phyloP scores from a whole-genome alignment of 495 filamentous ascomycete genomes.

The Trichoderma erinaceum region DNA sequence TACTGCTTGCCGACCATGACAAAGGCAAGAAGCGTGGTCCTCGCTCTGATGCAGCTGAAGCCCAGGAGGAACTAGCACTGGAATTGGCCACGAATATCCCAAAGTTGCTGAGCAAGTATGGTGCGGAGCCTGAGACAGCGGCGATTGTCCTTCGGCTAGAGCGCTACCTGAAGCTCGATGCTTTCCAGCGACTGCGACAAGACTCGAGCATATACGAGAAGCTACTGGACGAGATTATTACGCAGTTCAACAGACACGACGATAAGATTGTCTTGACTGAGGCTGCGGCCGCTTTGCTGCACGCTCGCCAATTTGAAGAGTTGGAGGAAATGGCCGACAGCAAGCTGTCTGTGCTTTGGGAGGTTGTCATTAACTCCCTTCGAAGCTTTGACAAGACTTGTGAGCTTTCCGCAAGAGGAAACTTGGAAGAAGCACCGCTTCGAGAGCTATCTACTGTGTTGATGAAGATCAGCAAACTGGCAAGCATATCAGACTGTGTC shows the following conservation, averaged over 20 bases:
- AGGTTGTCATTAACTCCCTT: slow-evolving; percentile 67
- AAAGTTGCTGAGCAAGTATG: slow-evolving; percentile 82
- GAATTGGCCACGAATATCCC: slow-evolving; percentile 74
- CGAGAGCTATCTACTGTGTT: slow-evolving; percentile 70
- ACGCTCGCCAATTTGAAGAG: slow-evolving; percentile 79
- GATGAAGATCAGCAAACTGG: slow-evolving; percentile 75
- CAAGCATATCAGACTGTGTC: slow-evolving; percentile 70
- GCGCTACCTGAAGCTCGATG: slow-evolving; percentile 75
- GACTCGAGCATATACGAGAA: slow-evolving; percentile 74
- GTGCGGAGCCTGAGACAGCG: slow-evolving; percentile 77
- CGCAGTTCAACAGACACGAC: slow-evolving; percentile 86
- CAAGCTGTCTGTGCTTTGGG: slow-evolving; percentile 79
- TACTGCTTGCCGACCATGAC: slow-evolving; percentile 54
- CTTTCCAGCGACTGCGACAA: slow-evolving; percentile 85
- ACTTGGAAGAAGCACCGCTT: slow-evolving; percentile 54
- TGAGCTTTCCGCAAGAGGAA: slow-evolving; percentile 57
- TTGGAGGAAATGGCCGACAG: slow-evolving; percentile 75
- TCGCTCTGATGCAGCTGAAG: slow-evolving; percentile 52
- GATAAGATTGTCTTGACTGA: slow-evolving; percentile 80
- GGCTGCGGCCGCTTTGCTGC: slow-evolving; percentile 72
- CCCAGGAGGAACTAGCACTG: slow-evolving; percentile 66
- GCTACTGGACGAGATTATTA: slow-evolving; percentile 85
- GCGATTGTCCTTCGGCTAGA: slow-evolving; percentile 81
- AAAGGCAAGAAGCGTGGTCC: slow-evolving; percentile 56
- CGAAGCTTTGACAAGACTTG: slow-evolving; percentile 58